These are phyloP conservation scores for Lasiodiplodia citricola DNA, from an alignment of 2,329 filamentous ascomycete species.

Conservation along the genomic window DNA sequence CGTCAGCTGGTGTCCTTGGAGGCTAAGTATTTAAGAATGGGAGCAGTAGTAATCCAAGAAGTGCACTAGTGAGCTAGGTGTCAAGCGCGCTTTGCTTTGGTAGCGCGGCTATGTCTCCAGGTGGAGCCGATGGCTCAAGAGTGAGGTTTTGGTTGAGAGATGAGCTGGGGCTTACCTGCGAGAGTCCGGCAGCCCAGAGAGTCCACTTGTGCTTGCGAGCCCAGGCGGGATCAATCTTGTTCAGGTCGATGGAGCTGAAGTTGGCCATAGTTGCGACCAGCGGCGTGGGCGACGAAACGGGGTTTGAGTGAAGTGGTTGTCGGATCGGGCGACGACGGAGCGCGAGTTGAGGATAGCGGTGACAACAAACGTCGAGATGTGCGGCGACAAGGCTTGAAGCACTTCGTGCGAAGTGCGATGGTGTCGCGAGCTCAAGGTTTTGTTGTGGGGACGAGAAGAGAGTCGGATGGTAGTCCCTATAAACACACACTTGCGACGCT, in stretches of 20 bases:
- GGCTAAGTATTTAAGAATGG: background rate
- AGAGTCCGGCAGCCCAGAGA: background rate
- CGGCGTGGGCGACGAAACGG: background rate
- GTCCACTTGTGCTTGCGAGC: background rate
- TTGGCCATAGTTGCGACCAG: background rate
- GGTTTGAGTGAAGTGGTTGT: background rate
- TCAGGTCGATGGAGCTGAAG: background rate
- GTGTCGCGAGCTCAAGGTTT: conserved; percentile 8
- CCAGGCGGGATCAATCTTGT: conserved; percentile 2
- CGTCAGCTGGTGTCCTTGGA: background rate
- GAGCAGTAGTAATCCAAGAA: background rate
- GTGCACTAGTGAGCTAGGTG: background rate
- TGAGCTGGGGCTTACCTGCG: background rate
- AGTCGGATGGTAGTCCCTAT: background rate
- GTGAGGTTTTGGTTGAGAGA: background rate
- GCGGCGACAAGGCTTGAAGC: conserved; percentile 7
- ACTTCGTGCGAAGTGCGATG: conserved; percentile 10
- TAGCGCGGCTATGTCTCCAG: background rate
- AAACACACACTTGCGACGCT: conserved; percentile 5
- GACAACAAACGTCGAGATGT: conserved; percentile 1
- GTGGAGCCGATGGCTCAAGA: background rate
- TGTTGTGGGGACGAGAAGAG: background rate
- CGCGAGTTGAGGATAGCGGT: background rate
- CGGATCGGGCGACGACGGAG: background rate
- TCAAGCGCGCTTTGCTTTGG: background rate